phyloP scores from a whole-genome alignment of 371 early-diverging fungal species.

The Mycotypha africana region DNA sequence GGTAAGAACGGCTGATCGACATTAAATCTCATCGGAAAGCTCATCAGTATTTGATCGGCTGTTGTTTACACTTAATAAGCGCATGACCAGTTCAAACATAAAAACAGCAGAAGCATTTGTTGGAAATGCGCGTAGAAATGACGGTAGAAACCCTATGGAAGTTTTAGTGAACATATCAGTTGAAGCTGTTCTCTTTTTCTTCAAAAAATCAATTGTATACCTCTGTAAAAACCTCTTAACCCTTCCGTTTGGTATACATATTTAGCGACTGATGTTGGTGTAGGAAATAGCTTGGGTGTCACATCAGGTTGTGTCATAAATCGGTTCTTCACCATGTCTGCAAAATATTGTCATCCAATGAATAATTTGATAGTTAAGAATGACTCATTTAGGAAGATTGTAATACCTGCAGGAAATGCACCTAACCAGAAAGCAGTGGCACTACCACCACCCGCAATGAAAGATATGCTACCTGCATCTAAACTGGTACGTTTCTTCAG shows the following conservation, averaged over 20 bases:
- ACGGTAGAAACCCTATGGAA: slow-evolving; percentile 80
- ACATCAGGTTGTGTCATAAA: slow-evolving; percentile 89
- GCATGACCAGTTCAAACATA: slow-evolving; percentile 70
- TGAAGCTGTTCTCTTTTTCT: no score
- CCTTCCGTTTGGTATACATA: slow-evolving; percentile 64
- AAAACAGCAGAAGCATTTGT: slow-evolving; percentile 87
- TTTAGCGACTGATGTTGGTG: slow-evolving; percentile 41
- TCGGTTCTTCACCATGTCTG: slow-evolving; percentile 85
- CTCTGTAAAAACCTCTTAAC: slow-evolving; percentile 66
- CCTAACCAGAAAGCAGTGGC: slow-evolving; percentile 89
- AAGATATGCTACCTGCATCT: slow-evolving; percentile 62
- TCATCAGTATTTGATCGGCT: no score
- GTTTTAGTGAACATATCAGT: no score
- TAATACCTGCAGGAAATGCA: slow-evolving; percentile 75
- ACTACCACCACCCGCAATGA: slow-evolving; percentile 85
- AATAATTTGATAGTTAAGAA: neutral
- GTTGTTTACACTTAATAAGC: slow-evolving; percentile 18
- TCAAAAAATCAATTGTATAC: no score
- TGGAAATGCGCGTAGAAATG: slow-evolving; percentile 86
- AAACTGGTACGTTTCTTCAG: slow-evolving; percentile 36
- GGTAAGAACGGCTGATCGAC: no score
- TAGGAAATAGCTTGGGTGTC: slow-evolving; percentile 58
- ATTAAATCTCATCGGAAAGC: no score
- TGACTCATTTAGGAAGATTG: no score
- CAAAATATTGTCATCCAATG: slow-evolving; percentile 5